Conservation (phyloP, 1,139 yeast genomes). For the Scheffersomyces titani region DNA sequence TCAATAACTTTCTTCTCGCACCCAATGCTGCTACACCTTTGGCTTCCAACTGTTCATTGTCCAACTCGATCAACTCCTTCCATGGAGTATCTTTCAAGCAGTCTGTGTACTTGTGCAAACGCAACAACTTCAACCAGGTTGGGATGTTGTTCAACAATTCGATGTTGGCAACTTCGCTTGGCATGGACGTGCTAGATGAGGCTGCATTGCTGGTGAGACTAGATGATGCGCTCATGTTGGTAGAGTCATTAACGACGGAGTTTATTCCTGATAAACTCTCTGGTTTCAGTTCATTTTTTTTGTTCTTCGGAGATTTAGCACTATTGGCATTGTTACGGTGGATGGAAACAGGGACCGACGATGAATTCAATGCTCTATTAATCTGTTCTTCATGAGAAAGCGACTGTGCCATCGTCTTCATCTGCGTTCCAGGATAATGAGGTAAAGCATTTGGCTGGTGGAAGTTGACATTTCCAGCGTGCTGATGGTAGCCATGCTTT, state of each 20-base stretch:
- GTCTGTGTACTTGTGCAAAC: slow-evolving; percentile 92
- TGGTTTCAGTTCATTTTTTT: slow-evolving; percentile 3
- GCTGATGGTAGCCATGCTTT: slow-evolving; percentile 25
- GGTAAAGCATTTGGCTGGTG: slow-evolving; percentile 2
- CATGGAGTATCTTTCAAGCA: slow-evolving; percentile 75
- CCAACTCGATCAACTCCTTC: slow-evolving; percentile 72
- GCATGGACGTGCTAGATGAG: slow-evolving; percentile 40
- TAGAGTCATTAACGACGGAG: slow-evolving; percentile 10
- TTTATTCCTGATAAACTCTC: slow-evolving; percentile 16
- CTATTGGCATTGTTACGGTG: slow-evolving; percentile 13
- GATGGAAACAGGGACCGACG: slow-evolving; percentile 35
- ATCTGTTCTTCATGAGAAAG: slow-evolving; percentile 34
- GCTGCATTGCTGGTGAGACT: slow-evolving; percentile 8
- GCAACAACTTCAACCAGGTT: slow-evolving; percentile 84
- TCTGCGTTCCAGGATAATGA: slow-evolving; percentile 9
- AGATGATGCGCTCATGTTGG: slow-evolving; percentile 8
- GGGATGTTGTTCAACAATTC: slow-evolving; percentile 77
- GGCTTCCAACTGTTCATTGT: slow-evolving; percentile 68
- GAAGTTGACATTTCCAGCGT: slow-evolving; percentile 7
- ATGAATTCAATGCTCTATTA: slow-evolving; percentile 38
- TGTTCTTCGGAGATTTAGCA: slow-evolving; percentile 11
- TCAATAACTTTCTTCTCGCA: slow-evolving; percentile 87
- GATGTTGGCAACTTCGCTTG: slow-evolving; percentile 64
- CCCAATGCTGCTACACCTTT: slow-evolving; percentile 93
- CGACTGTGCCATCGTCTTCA: slow-evolving; percentile 9